Conservation (phyloP, 805 yeast genomes). For the Ogataea nitratoaversa region DNA sequence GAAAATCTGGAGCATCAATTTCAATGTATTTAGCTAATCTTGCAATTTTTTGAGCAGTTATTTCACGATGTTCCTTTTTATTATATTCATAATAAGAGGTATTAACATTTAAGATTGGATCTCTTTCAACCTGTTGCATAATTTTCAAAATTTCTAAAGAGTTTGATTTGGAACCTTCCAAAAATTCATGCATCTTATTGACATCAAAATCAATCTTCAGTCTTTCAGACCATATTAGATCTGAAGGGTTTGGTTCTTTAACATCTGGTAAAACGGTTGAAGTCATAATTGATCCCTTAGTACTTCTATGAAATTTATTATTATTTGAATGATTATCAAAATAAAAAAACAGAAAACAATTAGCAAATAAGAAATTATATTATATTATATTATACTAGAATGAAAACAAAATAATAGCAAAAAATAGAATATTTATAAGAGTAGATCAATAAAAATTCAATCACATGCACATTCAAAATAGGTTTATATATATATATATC, state of each 20-base stretch:
- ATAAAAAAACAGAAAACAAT: too few species aligned
- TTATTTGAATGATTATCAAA: background rate
- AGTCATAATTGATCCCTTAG: too few species aligned
- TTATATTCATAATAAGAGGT: conserved; percentile 54
- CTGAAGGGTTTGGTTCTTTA: conserved; percentile 33
- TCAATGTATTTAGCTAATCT: conserved; percentile 60
- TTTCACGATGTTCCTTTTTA: conserved; percentile 54
- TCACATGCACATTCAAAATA: too few species aligned
- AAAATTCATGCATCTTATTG: conserved; percentile 48
- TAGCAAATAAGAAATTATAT: too few species aligned
- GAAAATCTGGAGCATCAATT: conserved; percentile 33
- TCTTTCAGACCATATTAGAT: conserved; percentile 43
- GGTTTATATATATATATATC: too few species aligned
- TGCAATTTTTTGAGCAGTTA: conserved; percentile 57
- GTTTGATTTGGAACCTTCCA: conserved; percentile 46
- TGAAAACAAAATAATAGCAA: too few species aligned
- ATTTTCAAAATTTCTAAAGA: conserved; percentile 45
- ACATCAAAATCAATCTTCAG: conserved; percentile 36
- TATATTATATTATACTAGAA: too few species aligned
- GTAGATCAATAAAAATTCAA: too few species aligned
- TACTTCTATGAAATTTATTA: too few species aligned
- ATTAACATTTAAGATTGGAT: conserved; percentile 56
- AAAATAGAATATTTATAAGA: too few species aligned
- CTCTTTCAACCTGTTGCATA: conserved; percentile 59
- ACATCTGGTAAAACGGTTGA: conserved; percentile 20